Evolutionary conservation across 441 rosid genomes (phyloP).

Genomic region (Croton setiger): DNA sequence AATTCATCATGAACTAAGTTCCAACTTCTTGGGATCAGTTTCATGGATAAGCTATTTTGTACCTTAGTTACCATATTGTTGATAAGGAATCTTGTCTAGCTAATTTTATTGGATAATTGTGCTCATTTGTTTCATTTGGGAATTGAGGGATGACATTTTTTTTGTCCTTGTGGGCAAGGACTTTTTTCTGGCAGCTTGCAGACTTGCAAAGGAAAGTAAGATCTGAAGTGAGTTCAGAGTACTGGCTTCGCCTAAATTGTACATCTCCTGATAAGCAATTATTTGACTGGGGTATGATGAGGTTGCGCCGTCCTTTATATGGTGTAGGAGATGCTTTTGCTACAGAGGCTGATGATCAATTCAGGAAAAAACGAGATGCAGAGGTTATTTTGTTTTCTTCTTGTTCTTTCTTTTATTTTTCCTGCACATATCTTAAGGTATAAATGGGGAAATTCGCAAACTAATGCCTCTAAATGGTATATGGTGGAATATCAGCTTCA

Average conservation of each 20-base stretch:
- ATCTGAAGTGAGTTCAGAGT: conserved; percentile 78
- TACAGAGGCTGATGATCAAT: conserved; percentile 81
- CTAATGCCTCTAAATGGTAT: not conserved
- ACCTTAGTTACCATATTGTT: conserved; percentile 4
- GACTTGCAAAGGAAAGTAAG: conserved; percentile 83
- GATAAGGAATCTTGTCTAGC: conserved; percentile 12
- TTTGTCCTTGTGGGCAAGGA: conserved; percentile 35
- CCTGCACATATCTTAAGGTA: not conserved
- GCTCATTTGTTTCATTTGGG: conserved; percentile 16
- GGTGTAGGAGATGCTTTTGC: conserved; percentile 97
- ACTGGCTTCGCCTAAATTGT: conserved; percentile 77
- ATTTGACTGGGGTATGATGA: conserved; percentile 96
- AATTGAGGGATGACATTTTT: conserved; percentile 28
- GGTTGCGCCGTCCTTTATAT: conserved; percentile 69
- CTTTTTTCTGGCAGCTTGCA: conserved; percentile 55
- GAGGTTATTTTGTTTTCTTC: conserved; percentile 51
- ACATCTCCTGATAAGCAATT: conserved; percentile 65
- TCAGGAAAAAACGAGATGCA: conserved; percentile 90
- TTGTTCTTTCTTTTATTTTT: conserved; percentile 7
- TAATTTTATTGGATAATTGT: conserved; percentile 11
- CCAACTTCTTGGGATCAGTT: not conserved
- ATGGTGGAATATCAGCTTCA: conserved; percentile 1
- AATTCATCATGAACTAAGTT: not conserved
- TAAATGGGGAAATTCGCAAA: conserved; percentile 12
- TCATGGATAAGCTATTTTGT: not conserved